A percentile compares a stretch with the other conserved stretches of the same genome.
These are phyloP conservation scores for Sporothrix protearum DNA, from an alignment of 2,329 filamentous ascomycete genomes.

Conservation along the genomic window DNA sequence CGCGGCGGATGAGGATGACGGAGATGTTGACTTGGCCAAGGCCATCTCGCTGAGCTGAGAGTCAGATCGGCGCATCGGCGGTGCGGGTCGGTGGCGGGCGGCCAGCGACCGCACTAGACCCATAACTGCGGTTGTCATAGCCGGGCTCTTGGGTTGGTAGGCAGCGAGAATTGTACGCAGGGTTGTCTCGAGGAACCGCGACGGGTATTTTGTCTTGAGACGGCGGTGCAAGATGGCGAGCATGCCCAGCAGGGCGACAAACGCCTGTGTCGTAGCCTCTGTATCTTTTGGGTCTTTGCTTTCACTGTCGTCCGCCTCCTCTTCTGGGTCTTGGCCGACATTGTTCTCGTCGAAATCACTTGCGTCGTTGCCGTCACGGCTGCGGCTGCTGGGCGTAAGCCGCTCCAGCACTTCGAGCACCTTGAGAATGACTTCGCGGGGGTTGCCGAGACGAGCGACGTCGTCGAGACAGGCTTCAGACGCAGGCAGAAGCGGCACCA, in stretches of 20 bases:
- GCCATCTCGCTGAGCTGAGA: conserved; percentile 21
- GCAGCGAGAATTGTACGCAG: conserved; percentile 66
- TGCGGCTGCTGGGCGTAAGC: conserved; percentile 45
- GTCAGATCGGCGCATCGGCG: conserved; percentile 55
- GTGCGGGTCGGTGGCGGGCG: conserved; percentile 60
- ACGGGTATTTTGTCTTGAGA: conserved; percentile 73
- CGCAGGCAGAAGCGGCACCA: conserved; percentile 63
- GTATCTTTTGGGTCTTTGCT: conserved; percentile 28
- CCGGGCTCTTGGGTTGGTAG: conserved; percentile 61
- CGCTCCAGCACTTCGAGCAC: conserved; percentile 68
- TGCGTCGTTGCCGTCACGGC: conserved; percentile 36
- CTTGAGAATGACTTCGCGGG: conserved; percentile 76
- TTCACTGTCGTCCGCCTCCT: conserved; percentile 29
- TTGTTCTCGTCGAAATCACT: conserved; percentile 36
- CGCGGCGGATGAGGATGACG: background rate
- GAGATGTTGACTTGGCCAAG: background rate
- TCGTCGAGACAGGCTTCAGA: conserved; percentile 70
- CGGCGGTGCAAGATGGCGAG: conserved; percentile 69
- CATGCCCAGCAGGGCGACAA: conserved; percentile 26
- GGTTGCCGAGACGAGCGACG: conserved; percentile 73
- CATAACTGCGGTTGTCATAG: conserved; percentile 66
- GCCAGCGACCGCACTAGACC: conserved; percentile 68
- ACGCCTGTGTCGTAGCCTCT: conserved; percentile 25
- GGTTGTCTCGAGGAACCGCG: conserved; percentile 73
- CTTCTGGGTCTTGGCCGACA: conserved; percentile 33